A percentile compares a stretch with the other conserved stretches of the same genome.
Conservation (phyloP, 2,329 filamentous ascomycete species). For the Acrodontium crateriforme region DNA sequence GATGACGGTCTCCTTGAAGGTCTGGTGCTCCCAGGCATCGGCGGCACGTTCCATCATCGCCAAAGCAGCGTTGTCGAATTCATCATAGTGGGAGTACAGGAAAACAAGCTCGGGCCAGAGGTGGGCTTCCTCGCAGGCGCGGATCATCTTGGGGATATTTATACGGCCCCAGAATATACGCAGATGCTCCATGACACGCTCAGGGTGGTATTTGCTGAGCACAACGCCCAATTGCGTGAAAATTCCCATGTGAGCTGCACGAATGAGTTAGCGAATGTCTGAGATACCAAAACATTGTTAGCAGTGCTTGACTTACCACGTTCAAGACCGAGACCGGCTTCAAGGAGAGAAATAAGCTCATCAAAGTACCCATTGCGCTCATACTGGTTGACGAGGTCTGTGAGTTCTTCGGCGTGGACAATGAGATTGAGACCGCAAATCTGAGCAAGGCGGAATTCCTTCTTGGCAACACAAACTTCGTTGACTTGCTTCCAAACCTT, state of each 20-base stretch:
- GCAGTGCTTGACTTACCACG: constrained; percentile 26
- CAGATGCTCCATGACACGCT: constrained; percentile 94
- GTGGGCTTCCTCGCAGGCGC: constrained; percentile 83
- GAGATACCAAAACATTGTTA: neutral
- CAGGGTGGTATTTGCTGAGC: constrained; percentile 85
- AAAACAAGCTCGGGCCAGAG: constrained; percentile 97
- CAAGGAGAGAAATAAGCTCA: constrained; percentile 84
- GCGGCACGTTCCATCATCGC: constrained; percentile 96
- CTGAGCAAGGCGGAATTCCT: constrained; percentile 96
- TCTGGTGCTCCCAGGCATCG: constrained; percentile 98
- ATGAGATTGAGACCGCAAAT: constrained; percentile 98
- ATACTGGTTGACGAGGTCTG: constrained; percentile 89
- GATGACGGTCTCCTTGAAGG: constrained; percentile 96
- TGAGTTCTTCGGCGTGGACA: constrained; percentile 88
- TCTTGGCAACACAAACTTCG: constrained; percentile 89
- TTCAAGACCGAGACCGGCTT: constrained; percentile 88
- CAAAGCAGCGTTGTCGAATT: constrained; percentile 91
- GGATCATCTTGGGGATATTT: constrained; percentile 95
- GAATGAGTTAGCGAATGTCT: constrained; percentile 3
- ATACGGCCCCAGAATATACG: constrained; percentile 97
- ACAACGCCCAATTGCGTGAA: constrained; percentile 90
- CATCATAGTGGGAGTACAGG: constrained; percentile 94
- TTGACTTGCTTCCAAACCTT: constrained; percentile 99
- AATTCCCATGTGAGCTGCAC: constrained; percentile 79
- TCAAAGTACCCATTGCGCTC: constrained; percentile 97